phyloP scores from a whole-genome alignment of 2,329 filamentous ascomycete genomes.

The Boeremia lycopersici region DNA sequence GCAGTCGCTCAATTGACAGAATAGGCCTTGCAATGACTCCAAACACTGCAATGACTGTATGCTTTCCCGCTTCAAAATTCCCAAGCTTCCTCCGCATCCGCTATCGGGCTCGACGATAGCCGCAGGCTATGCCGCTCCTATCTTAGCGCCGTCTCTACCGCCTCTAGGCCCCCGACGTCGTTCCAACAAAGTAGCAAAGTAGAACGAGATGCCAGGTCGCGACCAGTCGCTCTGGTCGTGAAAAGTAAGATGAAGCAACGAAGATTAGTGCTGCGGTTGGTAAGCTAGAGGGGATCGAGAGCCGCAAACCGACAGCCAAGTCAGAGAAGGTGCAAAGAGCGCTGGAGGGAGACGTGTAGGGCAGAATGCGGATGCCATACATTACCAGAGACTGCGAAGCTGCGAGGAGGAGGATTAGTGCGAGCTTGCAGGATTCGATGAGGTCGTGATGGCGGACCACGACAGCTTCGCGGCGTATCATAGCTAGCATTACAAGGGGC shows the following conservation, averaged over 20 bases:
- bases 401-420: conserved; percentile 17
- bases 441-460: not conserved
- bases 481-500: not conserved
- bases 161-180: conserved; percentile 18
- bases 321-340: conserved; percentile 16
- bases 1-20: conserved; percentile 20
- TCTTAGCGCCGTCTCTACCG: conserved; percentile 7
- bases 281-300: conserved; percentile 26
- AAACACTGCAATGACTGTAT: conserved; percentile 6
- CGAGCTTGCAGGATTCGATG: conserved; percentile 9
- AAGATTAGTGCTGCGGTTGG: conserved; percentile 30
- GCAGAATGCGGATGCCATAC: conserved; percentile 17
- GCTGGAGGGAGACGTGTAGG: not conserved
- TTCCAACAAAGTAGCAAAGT: conserved; percentile 31
- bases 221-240: conserved; percentile 21
- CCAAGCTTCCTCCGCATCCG: conserved; percentile 17
- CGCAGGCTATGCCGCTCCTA: conserved; percentile 10
- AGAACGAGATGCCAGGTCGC: conserved; percentile 27
- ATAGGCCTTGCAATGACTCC: conserved; percentile 21
- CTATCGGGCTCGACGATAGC: conserved; percentile 23
- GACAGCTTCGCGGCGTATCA: not conserved
- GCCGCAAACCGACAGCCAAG: conserved; percentile 26
- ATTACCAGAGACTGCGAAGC: conserved; percentile 25
- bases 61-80: conserved; percentile 4
- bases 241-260: conserved; percentile 27